Base-by-base conservation (phyloP, 768 basidiomycete genomes). In the Boletus barrowsii region DNA sequence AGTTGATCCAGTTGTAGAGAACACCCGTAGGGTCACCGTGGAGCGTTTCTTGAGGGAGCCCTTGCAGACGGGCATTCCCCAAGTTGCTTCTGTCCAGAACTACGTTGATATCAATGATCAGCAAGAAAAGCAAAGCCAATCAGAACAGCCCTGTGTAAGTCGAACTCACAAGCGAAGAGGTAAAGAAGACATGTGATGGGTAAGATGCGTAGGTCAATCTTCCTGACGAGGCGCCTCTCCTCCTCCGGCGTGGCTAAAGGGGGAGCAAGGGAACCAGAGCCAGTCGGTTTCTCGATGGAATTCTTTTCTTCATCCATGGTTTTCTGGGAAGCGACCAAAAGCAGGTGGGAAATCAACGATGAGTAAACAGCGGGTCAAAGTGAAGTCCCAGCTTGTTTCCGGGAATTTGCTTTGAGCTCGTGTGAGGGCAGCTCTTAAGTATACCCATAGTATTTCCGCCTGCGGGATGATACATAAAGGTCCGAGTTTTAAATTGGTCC, bases 11-110 rank as follows among this genome's bases (percentile, higher is more conserved):
- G 64, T 87, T 83, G 63, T 82, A 90, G 17, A 83, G 74, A 32
- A 73, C 56, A 1, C 89, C 88, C 0, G 81, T 83, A 3, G 78
- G 79, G 64, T 90, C 89, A 8, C 88, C 87, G 9, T 76, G 74
- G 10, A 91, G 80, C 10, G 75, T 72, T 60, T 90, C 86, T 33
- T 83, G 68, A 7, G 84, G 78, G 4, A 92, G 74, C n/a, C 86
- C 84, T 72, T 87, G 87, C 18, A 90, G 72, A 53, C 88, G 79
- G 24, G 90, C 90, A 66, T 91, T 91, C 10, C 89, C 89, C 37
- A 90, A 66, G 60, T 91, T 90, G 6, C 83, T 83, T 55, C 90
- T 80, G 63, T 91, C 90, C 54, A 93, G 72, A 64, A 82, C 70
- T 73, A 29, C 24, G 35, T 48, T 24, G 44, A 46, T 14, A 26